Percentiles rank a stretch among this genome's conserved stretches.
These are phyloP conservation scores for Plectranthus barbatus DNA, from an alignment of 257 asterid genomes.

Conservation along the genomic window DNA sequence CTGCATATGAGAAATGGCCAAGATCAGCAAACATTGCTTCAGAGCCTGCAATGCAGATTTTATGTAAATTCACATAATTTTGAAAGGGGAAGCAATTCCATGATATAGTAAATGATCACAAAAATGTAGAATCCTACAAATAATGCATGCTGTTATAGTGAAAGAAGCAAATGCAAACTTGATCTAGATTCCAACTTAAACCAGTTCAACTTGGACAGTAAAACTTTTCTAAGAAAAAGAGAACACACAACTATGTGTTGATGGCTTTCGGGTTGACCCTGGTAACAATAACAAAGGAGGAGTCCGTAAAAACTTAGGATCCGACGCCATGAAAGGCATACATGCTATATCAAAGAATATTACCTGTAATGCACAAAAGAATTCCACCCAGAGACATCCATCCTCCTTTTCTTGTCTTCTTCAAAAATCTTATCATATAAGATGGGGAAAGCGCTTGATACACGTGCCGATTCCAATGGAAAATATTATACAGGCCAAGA, in stretches of 20 bases:
- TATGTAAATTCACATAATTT: not conserved
- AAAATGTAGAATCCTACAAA: not conserved
- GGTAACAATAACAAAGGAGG: no score
- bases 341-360: not conserved
- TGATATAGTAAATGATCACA: not conserved
- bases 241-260: no score
- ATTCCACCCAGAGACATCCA: slow-evolving; percentile 99
- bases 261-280: no score
- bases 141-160: not conserved
- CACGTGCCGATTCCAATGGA: slow-evolving; percentile 78
- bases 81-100: not conserved
- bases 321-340: not conserved
- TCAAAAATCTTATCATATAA: slow-evolving; percentile 78
- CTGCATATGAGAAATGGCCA: slow-evolving; percentile 87
- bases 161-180: not conserved
- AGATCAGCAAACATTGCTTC: slow-evolving; percentile 99
- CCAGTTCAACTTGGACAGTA: not conserved
- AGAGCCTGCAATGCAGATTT: slow-evolving; percentile 52
- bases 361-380: slow-evolving; percentile 94
- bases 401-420: slow-evolving; percentile 92
- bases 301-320: no score
- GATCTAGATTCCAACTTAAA: not conserved
- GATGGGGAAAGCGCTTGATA: slow-evolving; percentile 86
- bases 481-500: slow-evolving; percentile 75
- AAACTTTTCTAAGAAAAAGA: no score